Base-by-base conservation (phyloP, 768 basidiomycete species). In the Lactarius akahatsu region DNA sequence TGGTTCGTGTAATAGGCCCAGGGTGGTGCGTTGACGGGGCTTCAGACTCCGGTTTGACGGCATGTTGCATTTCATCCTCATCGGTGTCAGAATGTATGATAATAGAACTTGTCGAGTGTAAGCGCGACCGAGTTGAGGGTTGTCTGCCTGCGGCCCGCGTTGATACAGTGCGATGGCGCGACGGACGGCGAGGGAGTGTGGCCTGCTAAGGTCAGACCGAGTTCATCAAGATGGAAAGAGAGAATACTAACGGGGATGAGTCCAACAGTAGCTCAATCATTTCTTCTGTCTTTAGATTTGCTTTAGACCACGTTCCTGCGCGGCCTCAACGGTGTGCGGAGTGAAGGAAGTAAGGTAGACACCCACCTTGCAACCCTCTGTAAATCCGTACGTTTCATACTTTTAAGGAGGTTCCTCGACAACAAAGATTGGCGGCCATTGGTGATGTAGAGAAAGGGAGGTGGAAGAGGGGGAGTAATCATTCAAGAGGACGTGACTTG, bases 251-350 rank as follows among this genome's bases (percentile, higher is more conserved):
- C 67, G 56, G 36, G 1, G 69, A 58, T 18, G 80, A 82, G 71
- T 88, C 85, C 16, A 90, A 78, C 32, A 93, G 78, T 20, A 90
- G 80, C 73, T 91, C 88, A 72, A 93, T 91, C 69, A 93, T 79
- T 57, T 85, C 86, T 72, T 91, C 89, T 28, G 89, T 85, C 79
- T 90, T 92, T 73, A 92, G 82, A 76, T 92, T 92, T 55, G 91
- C 91, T 76, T 84, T 90, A 93, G 85, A 65, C 90, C 90, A 73
- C 88, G 86, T 71, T 91, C 89, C 90, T 93, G 63, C 59, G 68
- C 58, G 59, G 55, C 40, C 57, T 34, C 40, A 56, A 62, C 67
- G n/a, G 55, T 54, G 69, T 63, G 54, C 36, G 28, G 18, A 60
- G 26, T 63, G 20, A 9, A 41, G 50, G 50, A 59, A 65, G 57